Percentiles rank a stretch among this genome's conserved stretches.
Conservation (phyloP, 768 basidiomycete genomes). For the Boletellus ananas region DNA sequence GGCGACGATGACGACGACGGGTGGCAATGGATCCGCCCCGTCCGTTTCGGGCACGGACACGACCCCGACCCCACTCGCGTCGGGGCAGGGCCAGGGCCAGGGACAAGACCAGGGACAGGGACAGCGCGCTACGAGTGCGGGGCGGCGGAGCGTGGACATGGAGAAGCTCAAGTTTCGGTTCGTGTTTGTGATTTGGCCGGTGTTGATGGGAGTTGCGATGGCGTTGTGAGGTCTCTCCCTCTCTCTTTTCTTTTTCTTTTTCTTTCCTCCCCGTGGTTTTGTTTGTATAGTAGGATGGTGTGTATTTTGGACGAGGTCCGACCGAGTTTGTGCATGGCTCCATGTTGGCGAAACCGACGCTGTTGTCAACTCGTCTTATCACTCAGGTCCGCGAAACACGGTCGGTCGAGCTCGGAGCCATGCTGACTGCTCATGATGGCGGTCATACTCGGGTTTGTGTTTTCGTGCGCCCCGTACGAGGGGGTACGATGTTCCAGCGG, state of each 20-base stretch:
- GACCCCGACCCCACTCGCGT: conserved; percentile 5
- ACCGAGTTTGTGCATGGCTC: too few species aligned
- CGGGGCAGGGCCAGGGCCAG: conserved; percentile 4
- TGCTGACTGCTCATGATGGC: too few species aligned
- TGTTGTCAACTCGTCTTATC: too few species aligned
- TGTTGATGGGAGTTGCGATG: conserved; percentile 53
- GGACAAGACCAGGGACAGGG: background rate
- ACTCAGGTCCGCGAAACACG: too few species aligned
- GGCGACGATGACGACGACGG: conserved; percentile 1
- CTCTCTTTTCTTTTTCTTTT: background rate
- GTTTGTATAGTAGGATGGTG: background rate
- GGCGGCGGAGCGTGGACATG: conserved; percentile 24
- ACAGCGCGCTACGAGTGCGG: conserved; percentile 17
- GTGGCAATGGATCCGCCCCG: too few species aligned
- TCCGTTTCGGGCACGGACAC: background rate
- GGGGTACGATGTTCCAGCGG: too few species aligned
- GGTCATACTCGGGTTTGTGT: too few species aligned
- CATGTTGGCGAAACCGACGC: too few species aligned
- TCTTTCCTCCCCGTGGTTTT: background rate
- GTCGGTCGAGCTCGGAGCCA: too few species aligned
- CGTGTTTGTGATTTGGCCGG: conserved; percentile 54
- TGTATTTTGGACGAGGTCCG: background rate
- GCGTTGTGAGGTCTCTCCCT: conserved; percentile 36
- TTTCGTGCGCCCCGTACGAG: too few species aligned
- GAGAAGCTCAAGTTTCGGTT: conserved; percentile 43